Evolutionary conservation across 768 basidiomycete species (phyloP), one percentile per base, ranked within the genome.

Genomic region (Podaxis mareebaensis): DNA sequence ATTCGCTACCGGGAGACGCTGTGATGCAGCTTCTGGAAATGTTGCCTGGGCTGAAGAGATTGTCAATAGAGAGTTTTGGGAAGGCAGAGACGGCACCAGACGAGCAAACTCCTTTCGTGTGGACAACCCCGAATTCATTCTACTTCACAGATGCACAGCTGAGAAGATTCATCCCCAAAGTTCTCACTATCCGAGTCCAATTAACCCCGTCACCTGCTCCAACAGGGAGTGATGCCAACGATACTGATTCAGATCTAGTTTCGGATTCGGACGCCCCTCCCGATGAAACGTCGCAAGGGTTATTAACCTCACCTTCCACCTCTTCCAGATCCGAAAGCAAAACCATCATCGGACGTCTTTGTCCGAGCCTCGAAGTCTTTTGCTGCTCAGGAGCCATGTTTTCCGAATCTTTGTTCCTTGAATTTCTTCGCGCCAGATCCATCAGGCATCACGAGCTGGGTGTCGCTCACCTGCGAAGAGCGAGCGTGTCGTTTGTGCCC

Each of bases 41-140:
- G 36, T 46, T 60, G 4, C 59, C 59, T 10, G 59, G 59, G 17
- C 26, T 60, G 36, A 51, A 40, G 48, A 51, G 59, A 17, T 20
- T 60, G n/a, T 60, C 59, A 8, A 38, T 60, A 39, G 39, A 15
- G 51, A 52, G 51, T 20, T 28, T 38, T n/a, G 59, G 48, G 13
- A 52, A 17, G 33, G 30, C 11, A 7, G 48, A 38, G 6, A 8
- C 24, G 48, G 22, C 20, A 8, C 22, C 36, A 8, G 17, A 40
- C 17, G 38, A 40, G 22, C 22, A 12, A 13, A 11, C 3, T 22
- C 36, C 49, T 24, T 28, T 17, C 42, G 28, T 22, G n/a, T 51
- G 58, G 58, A 28, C 46, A 36, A 33, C 24, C 30, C 30, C 58
- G 17, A 20, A 13, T 7, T 12, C 20, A 17, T 53, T 40, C 12